Conservation (phyloP, 257 asterid genomes). For the Nicotiana tomentosiformis region DNA sequence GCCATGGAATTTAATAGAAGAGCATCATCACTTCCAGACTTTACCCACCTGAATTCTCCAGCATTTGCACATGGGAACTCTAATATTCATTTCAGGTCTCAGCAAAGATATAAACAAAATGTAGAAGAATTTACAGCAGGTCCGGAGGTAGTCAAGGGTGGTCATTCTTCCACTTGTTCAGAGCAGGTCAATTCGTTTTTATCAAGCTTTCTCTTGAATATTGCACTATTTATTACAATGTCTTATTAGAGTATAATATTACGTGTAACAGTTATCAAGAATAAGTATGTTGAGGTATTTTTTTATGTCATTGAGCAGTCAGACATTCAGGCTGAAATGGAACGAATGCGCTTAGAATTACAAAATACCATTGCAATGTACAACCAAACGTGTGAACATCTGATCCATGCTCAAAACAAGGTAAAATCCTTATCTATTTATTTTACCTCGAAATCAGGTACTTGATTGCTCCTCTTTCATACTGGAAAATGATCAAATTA, state of each 20-base stretch:
- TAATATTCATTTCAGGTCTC: conserved; percentile 13
- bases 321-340: conserved; percentile 49
- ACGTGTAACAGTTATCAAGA: not conserved
- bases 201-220: conserved; percentile 8
- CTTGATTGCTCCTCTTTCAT: not conserved
- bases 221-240: conserved; percentile 6
- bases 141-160: conserved; percentile 14
- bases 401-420: conserved; percentile 62
- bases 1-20: conserved; percentile 23
- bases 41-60: conserved; percentile 29
- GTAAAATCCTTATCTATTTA: conserved; percentile 33
- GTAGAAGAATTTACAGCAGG: conserved; percentile 23
- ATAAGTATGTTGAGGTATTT: conserved; percentile 9
- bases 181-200: conserved; percentile 38
- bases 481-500: not conserved
- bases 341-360: conserved; percentile 50
- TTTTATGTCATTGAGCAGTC: conserved; percentile 31
- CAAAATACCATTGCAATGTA: conserved; percentile 52
- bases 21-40: conserved; percentile 15
- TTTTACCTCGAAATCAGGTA: not conserved
- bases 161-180: conserved; percentile 28
- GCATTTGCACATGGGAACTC: conserved; percentile 22
- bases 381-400: conserved; percentile 62
- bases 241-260: not conserved
- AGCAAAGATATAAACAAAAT: conserved; percentile 22